Percentiles rank a stretch among this genome's conserved stretches.
Evolutionary conservation across 495 filamentous ascomycete genomes (phyloP).

Genomic region (Podospora pseudocomata): DNA sequence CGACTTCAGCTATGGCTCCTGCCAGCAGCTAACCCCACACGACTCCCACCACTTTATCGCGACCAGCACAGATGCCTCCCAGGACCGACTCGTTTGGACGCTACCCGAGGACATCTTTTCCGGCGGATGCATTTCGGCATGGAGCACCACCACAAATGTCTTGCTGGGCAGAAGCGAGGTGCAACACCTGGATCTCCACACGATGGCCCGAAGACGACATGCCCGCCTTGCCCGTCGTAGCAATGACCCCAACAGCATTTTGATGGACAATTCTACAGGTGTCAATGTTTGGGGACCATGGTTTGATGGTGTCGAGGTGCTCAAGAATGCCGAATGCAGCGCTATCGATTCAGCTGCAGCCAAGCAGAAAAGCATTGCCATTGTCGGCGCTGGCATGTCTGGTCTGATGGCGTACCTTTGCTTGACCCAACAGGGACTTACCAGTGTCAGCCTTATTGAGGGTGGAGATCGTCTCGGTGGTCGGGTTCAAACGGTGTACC

Average conservation of each 20-base stretch:
- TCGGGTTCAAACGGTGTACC: slow-evolving; percentile 60
- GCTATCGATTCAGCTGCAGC: slow-evolving; percentile 50
- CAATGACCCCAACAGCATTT: slow-evolving; percentile 25
- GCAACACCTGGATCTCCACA: slow-evolving; percentile 25
- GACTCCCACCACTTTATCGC: slow-evolving; percentile 33
- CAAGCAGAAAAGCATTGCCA: slow-evolving; percentile 56
- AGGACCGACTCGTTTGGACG: slow-evolving; percentile 49
- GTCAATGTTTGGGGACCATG: slow-evolving; percentile 61
- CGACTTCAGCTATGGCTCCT: slow-evolving; percentile 41
- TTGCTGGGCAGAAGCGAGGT: slow-evolving; percentile 44
- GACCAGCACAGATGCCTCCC: slow-evolving; percentile 13
- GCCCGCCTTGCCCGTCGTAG: slow-evolving; percentile 1
- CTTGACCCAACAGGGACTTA: slow-evolving; percentile 38
- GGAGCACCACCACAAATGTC: slow-evolving; percentile 30
- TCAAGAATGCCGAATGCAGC: slow-evolving; percentile 51
- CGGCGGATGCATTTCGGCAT: slow-evolving; percentile 53
- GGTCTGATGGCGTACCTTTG: slow-evolving; percentile 57
- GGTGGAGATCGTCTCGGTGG: slow-evolving; percentile 41
- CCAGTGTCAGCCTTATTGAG: slow-evolving; percentile 41
- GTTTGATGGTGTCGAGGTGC: slow-evolving; percentile 64
- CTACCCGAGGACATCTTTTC: slow-evolving; percentile 40
- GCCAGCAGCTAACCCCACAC: slow-evolving; percentile 17
- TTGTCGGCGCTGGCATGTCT: slow-evolving; percentile 68
- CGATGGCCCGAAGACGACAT: slow-evolving; percentile 7
- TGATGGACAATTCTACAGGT: slow-evolving; percentile 46